Percentiles rank a stretch among this genome's conserved stretches.
Evolutionary conservation across 306 rosid genomes (phyloP).

Genomic region (Cucurbita maxima): DNA sequence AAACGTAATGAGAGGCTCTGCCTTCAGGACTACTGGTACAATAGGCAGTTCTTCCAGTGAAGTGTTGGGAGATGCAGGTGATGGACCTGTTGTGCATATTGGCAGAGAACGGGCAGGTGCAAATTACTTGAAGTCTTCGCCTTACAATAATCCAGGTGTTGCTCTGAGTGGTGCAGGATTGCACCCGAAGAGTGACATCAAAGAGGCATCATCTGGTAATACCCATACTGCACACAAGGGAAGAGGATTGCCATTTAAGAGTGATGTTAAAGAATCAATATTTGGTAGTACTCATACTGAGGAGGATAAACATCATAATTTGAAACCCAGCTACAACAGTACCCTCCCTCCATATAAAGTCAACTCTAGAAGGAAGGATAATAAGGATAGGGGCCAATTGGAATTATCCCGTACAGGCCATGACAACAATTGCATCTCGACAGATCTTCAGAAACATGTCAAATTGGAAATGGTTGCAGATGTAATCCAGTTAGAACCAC

Average conservation of each 20-base stretch:
- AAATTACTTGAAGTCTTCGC: constrained; percentile 20
- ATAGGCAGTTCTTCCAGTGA: constrained; percentile 31
- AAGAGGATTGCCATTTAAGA: constrained; percentile 19
- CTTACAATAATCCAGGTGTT: constrained; percentile 22
- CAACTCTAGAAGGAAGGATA: constrained; percentile 34
- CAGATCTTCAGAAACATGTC: constrained; percentile 24
- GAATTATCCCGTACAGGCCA: constrained; percentile 17
- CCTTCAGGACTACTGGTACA: constrained; percentile 27
- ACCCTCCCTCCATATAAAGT: constrained; percentile 71
- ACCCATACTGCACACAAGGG: constrained; percentile 17
- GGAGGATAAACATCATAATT: constrained; percentile 37
- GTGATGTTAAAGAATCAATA: constrained; percentile 23
- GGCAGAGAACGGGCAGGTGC: constrained; percentile 24
- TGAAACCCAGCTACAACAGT: constrained; percentile 36
- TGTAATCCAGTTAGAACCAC: constrained; percentile 25
- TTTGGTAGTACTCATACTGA: constrained; percentile 22
- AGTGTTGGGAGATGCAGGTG: constrained; percentile 23
- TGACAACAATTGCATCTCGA: constrained; percentile 13
- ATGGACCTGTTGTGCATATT: constrained; percentile 24
- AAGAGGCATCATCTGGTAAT: constrained; percentile 30
- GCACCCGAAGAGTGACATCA: constrained; percentile 19
- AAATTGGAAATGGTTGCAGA: constrained; percentile 28
- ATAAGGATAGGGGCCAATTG: constrained; percentile 12
- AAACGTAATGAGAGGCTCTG: constrained; percentile 27
- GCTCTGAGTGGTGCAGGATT: constrained; percentile 18